Conservation (phyloP, 164 flowering plant species). For the Tetrastigma voinierianum region DNA sequence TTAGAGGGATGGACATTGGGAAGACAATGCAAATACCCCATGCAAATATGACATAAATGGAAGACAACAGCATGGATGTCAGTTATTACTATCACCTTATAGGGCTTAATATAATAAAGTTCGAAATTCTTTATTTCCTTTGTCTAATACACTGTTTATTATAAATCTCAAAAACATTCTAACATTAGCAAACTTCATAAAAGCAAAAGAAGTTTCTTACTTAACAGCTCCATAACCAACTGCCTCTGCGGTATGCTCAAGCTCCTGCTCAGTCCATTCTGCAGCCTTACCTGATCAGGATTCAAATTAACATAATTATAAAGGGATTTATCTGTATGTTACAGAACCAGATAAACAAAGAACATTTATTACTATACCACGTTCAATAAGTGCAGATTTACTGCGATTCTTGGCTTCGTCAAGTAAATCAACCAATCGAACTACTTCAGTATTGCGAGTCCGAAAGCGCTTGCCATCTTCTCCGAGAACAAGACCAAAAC, state of each 20-base stretch:
- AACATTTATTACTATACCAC: slow-evolving; percentile 44
- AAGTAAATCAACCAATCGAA: slow-evolving; percentile 84
- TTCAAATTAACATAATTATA: background rate
- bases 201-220: slow-evolving; percentile 53
- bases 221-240: slow-evolving; percentile 99
- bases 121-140: no score
- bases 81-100: no score
- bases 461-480: slow-evolving; percentile 95
- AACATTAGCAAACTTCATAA: background rate
- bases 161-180: background rate
- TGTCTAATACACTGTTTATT: background rate
- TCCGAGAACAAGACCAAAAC: slow-evolving; percentile 97
- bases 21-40: no score
- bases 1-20: no score
- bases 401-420: slow-evolving; percentile 94
- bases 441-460: slow-evolving; percentile 82
- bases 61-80: no score
- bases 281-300: slow-evolving; percentile 56
- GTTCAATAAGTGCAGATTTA: slow-evolving; percentile 62
- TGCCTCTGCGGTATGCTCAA: slow-evolving; percentile 85
- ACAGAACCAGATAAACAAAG: background rate
- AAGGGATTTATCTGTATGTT: background rate
- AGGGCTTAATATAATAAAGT: no score
- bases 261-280: slow-evolving; percentile 82
- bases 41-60: no score